Percentiles rank a stretch among this genome's conserved stretches.
These are phyloP conservation scores for Volvariella volvacea DNA, from an alignment of 1,284 basidiomycete genomes.

Conservation along the genomic window DNA sequence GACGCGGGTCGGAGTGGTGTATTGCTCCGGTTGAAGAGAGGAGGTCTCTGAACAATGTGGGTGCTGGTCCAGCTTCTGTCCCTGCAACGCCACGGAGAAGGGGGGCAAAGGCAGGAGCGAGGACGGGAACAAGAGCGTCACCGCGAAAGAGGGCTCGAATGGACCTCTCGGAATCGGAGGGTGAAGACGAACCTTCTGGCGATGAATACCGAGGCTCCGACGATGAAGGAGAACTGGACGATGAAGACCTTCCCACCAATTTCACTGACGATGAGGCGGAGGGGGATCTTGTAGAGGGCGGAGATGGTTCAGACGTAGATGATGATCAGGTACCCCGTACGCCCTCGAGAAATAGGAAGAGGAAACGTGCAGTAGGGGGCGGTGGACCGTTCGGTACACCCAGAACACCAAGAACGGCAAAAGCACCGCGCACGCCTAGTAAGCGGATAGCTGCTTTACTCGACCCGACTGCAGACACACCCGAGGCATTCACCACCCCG, in stretches of 20 bases:
- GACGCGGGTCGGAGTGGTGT: constrained; percentile 4
- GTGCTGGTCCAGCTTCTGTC: constrained; percentile 8
- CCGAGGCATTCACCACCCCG: constrained; percentile 12
- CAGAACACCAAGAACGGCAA: constrained; percentile 9
- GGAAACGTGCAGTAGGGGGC: constrained; percentile 22
- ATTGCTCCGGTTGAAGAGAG: constrained; percentile 2
- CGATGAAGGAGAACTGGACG: constrained; percentile 12
- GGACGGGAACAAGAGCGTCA: background rate
- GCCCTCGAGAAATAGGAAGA: constrained; percentile 28
- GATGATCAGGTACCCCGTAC: constrained; percentile 20
- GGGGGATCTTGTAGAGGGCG: constrained; percentile 8
- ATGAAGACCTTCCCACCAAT: constrained; percentile 6
- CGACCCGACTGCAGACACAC: constrained; percentile 9
- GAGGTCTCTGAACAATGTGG: constrained; percentile 7
- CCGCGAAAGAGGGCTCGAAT: no score
- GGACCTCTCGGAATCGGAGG: constrained; percentile 4
- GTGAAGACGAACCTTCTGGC: constrained; percentile 14
- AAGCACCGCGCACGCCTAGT: no score
- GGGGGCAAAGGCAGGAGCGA: background rate
- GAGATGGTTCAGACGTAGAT: background rate
- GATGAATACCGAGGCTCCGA: constrained; percentile 16
- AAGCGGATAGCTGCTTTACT: no score
- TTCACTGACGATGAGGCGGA: constrained; percentile 4
- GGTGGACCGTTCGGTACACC: constrained; percentile 11
- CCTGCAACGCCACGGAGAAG: constrained; percentile 2